Base-by-base conservation (phyloP, 2,329 filamentous ascomycete genomes). In the Geoglossum cookeanum region DNA sequence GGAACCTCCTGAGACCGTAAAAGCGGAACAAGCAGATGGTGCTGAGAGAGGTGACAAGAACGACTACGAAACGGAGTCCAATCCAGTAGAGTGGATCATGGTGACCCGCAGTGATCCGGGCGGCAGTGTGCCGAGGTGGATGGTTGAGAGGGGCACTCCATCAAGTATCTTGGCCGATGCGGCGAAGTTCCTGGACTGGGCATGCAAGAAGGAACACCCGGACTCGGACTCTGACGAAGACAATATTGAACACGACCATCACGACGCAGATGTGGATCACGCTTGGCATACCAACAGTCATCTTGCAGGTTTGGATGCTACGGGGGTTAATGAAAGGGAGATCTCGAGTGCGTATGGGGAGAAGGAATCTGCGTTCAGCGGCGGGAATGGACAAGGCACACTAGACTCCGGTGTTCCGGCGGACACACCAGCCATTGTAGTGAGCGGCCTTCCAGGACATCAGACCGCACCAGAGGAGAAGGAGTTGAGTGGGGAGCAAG, bases 71-170 rank as follows among this genome's bases (percentile, higher is more conserved):
- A 69, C 72, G 1, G 78, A 82, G 61, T 68, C 71, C 7, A 83
- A 83, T 61, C 80, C 82, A 0, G 77, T 95, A 1, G 89, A 95
- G 68, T 95, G 89, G 89, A 78, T 92, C 60, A 95, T 95, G 89
- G 80, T 94, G 17, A 94, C 88, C 1, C 77, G 89, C 54, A 91
- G 85, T 67, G 88, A 95, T 63, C 88, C 89, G 2, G 89, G 89
- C 9, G 89, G 89, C 56, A 91, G 81, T 59, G 89, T 95, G 17
- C 89, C 89, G 0, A 78, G 86, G 13, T 94, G 92, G 70, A 83
- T 95, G 77, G 87, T 94, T n/a, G 89, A 94, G 64, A 82, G 87
- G 66, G 87, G 85, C 33, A 94, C 89, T 0, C 89, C 89, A 0
- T 80, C 77, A 9, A 86, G 86, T 39, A 92, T 95, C 63, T 78